Percentiles rank a stretch among this genome's conserved stretches.
phyloP scores from a whole-genome alignment of 2,329 filamentous ascomycete species.

The Aspergillus sp. region DNA sequence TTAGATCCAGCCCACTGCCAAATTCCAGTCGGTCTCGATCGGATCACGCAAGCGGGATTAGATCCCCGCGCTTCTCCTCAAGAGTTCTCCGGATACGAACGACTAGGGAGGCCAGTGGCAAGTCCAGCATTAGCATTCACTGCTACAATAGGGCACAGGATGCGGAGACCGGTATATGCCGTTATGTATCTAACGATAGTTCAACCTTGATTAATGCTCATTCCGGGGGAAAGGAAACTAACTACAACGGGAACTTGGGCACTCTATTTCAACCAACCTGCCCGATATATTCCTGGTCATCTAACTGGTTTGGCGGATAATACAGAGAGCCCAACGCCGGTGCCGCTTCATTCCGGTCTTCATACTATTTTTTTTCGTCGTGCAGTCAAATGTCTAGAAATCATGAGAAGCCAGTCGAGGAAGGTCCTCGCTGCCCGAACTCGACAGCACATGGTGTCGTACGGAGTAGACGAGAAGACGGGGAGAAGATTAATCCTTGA shows the following conservation, averaged over 20 bases:
- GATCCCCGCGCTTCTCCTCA: constrained; percentile 4
- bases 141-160: neutral
- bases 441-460: no score
- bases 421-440: neutral
- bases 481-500: neutral
- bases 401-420: neutral
- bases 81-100: neutral
- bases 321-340: neutral
- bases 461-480: neutral
- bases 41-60: neutral
- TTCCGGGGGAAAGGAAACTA: neutral
- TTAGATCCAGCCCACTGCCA: neutral
- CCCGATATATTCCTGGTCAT: neutral
- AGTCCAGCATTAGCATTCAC: neutral
- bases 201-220: neutral
- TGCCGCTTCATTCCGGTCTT: neutral
- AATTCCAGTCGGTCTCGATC: neutral
- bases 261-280: neutral
- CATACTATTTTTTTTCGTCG: neutral
- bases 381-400: neutral
- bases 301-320: neutral
- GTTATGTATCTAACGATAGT: neutral
- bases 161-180: neutral
- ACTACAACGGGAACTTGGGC: neutral
- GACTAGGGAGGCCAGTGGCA: constrained; percentile 1